A percentile compares a stretch with the other conserved stretches of the same genome.
These are phyloP conservation scores for Penicillium sp. DNA, from an alignment of 2,329 filamentous ascomycete species.

Conservation along the genomic window DNA sequence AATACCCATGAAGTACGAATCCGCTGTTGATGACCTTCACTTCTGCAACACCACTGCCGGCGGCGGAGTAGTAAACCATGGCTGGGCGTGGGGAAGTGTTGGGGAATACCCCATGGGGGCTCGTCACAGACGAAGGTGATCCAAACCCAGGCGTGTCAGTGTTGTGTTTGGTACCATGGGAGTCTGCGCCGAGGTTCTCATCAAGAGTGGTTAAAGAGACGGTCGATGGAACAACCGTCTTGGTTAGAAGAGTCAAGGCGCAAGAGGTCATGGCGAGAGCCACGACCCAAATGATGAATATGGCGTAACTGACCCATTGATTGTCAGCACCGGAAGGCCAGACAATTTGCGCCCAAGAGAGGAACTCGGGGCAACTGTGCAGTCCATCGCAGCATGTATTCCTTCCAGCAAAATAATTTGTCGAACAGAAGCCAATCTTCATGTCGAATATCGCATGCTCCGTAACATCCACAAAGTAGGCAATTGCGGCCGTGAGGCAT, in stretches of 20 bases:
- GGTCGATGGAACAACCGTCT: conserved; percentile 85
- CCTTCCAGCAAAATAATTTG: conserved; percentile 67
- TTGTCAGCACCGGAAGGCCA: conserved; percentile 46
- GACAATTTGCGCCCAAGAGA: conserved; percentile 62
- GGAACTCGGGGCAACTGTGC: conserved; percentile 56
- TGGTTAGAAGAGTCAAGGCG: conserved; percentile 78
- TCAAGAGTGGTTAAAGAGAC: conserved; percentile 84
- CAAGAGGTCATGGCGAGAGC: conserved; percentile 68
- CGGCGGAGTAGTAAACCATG: conserved; percentile 93
- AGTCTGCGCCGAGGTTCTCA: conserved; percentile 77
- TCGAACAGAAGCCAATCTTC: conserved; percentile 81
- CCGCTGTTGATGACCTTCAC: conserved; percentile 97
- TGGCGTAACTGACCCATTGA: conserved; percentile 67
- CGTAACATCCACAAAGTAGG: conserved; percentile 83
- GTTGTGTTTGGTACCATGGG: conserved; percentile 45
- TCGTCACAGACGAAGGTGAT: conserved; percentile 40
- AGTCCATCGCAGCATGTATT: conserved; percentile 60
- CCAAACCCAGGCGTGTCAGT: conserved; percentile 38
- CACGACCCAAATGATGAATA: conserved; percentile 71
- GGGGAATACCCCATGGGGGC: conserved; percentile 36
- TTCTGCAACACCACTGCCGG: conserved; percentile 92
- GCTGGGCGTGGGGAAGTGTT: conserved; percentile 50
- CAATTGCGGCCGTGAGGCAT: conserved; percentile 74
- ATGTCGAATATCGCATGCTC: conserved; percentile 82
- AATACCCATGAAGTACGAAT: conserved; percentile 92